Evolutionary conservation across 2,329 filamentous ascomycete genomes (phyloP), one percentile per base, ranked within the genome.

Genomic region (Neurospora sp.): DNA sequence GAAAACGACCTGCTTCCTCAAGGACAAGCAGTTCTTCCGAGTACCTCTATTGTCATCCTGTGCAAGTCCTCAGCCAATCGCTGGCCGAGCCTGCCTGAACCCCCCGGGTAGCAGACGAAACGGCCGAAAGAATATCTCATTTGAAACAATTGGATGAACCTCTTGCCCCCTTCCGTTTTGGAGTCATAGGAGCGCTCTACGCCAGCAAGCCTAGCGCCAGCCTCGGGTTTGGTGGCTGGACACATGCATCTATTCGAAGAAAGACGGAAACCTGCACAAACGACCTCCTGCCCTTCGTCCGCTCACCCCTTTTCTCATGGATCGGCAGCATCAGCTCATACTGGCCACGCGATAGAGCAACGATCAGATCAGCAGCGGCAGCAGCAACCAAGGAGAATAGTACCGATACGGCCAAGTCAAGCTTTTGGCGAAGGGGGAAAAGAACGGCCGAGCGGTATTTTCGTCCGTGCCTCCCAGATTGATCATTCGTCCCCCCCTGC

Each of bases 231-330:
- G 75, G 76, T 72, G 73, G 73, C 70, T 75, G 74, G 72, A 66
- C 71, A 68, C 70, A 69, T 75, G 76, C 75, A 76, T 76, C 74
- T 74, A 73, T 75, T 74, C 77, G 75, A 76, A 76, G 74, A 75
- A 62, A 75, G 73, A 78, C 80, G 81, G 81, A 76, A 79, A 77
- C 77, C 75, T 78, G 79, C 81, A 79, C 80, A 80, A 77, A 79
- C 76, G 75, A 79, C 75, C 71, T 73, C 69, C 70, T 66, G 66
- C 74, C 71, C 73, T 74, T 74, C 73, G 70, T 69, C 71, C 70
- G 71, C 42, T 70, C 73, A 71, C 69, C 69, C 68, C 67, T 70
- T 67, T 70, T 72, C 73, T 72, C 72, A 71, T 76, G 72, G 72
- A 68, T 71, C 72, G 75, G 76, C 73, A 74, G 72, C 66, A 73